phyloP scores from a whole-genome alignment of 2,329 filamentous ascomycete species.

The Clonostachys chloroleuca region DNA sequence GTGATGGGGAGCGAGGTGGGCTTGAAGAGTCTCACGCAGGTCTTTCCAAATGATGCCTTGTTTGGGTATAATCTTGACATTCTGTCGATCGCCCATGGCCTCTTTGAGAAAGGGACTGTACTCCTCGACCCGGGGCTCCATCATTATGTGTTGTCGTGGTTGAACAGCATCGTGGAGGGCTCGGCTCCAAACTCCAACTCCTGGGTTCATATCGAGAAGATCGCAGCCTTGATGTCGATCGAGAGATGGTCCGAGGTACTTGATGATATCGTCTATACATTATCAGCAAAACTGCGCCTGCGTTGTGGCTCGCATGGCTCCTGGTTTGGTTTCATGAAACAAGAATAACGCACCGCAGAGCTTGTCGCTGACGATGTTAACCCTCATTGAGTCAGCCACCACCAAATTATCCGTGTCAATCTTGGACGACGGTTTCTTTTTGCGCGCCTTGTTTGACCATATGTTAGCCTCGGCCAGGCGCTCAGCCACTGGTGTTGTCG shows the following conservation, averaged over 20 bases:
- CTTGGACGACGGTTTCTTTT: not conserved
- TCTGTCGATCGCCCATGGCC: constrained; percentile 30
- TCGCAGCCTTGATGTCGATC: constrained; percentile 72
- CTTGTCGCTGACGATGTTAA: constrained; percentile 47
- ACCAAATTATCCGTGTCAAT: not conserved
- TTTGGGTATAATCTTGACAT: constrained; percentile 46
- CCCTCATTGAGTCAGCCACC: constrained; percentile 25
- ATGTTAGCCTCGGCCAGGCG: constrained; percentile 15
- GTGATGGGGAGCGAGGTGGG: constrained; percentile 34
- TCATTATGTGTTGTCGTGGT: constrained; percentile 76
- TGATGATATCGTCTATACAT: constrained; percentile 60
- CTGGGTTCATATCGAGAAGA: constrained; percentile 83
- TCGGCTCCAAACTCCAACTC: constrained; percentile 71
- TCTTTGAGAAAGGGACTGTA: constrained; percentile 60
- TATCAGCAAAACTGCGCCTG: not conserved
- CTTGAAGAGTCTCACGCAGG: constrained; percentile 45
- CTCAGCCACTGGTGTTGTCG: constrained; percentile 10
- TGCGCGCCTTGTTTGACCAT: constrained; percentile 12
- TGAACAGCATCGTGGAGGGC: constrained; percentile 71
- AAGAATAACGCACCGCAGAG: constrained; percentile 37
- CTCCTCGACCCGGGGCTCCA: constrained; percentile 62
- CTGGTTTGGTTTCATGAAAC: not conserved
- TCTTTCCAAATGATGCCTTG: constrained; percentile 58
- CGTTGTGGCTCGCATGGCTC: not conserved
- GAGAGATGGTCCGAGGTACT: constrained; percentile 66